These are phyloP conservation scores for Leishmania lainsoni DNA, from an alignment of 208 protist species.

Conservation along the genomic window DNA sequence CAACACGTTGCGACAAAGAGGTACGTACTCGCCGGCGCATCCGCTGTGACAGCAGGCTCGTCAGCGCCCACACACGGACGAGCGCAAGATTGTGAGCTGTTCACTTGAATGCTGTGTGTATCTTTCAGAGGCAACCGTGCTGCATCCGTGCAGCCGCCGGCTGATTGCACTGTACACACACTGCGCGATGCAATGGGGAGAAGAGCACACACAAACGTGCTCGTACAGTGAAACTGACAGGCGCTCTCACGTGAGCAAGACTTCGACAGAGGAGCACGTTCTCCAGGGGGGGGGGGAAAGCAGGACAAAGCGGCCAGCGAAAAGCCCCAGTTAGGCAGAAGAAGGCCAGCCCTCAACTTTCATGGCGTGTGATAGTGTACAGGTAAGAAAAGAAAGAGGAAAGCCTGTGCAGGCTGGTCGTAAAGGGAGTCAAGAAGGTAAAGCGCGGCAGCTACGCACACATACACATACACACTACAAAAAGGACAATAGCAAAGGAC, in stretches of 20 bases:
- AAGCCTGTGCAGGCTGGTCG: neutral
- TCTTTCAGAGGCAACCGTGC: neutral
- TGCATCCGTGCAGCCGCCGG: neutral
- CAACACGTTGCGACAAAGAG: neutral
- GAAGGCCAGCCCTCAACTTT: neutral
- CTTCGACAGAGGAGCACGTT: neutral
- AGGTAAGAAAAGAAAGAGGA: neutral
- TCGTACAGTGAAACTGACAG: neutral
- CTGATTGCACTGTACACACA: neutral
- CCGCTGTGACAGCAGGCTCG: neutral
- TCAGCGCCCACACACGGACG: neutral
- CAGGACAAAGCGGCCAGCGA: neutral
- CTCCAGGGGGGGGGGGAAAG: neutral
- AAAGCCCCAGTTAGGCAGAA: neutral
- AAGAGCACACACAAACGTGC: neutral
- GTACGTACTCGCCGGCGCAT: neutral
- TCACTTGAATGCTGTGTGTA: neutral
- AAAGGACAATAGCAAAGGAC: neutral
- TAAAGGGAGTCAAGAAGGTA: neutral
- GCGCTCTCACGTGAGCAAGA: neutral
- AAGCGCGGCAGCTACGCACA: neutral
- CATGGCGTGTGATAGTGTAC: neutral
- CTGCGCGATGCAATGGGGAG: neutral
- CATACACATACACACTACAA: neutral
- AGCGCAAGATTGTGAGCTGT: neutral